These are phyloP conservation scores for Pichia norvegensis DNA, from an alignment of 1,139 yeast species.

Conservation along the genomic window DNA sequence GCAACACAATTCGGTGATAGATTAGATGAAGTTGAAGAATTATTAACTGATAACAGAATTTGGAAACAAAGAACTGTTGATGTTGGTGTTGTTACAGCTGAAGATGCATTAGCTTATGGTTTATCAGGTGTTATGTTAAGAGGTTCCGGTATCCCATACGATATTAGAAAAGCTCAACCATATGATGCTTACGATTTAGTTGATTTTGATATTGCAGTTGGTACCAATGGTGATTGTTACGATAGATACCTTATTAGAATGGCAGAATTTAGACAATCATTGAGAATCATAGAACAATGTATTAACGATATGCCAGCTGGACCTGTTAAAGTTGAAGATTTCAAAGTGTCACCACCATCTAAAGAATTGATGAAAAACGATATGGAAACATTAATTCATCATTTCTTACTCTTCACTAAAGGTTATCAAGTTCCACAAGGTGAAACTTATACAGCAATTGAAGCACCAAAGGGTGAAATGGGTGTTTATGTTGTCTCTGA, in stretches of 20 bases:
- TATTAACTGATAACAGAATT: conserved; percentile 83
- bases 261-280: conserved; percentile 88
- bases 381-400: conserved; percentile 89
- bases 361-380: conserved; percentile 80
- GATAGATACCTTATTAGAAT: conserved; percentile 83
- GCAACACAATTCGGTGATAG: conserved; percentile 94
- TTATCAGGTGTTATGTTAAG: conserved; percentile 86
- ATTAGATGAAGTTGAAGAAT: conserved; percentile 83
- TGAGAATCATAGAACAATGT: conserved; percentile 85
- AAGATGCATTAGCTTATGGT: conserved; percentile 77
- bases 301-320: conserved; percentile 90
- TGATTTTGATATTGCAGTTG: conserved; percentile 83
- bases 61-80: conserved; percentile 85
- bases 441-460: conserved; percentile 86
- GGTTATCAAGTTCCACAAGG: conserved; percentile 88
- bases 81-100: conserved; percentile 76
- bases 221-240: conserved; percentile 83
- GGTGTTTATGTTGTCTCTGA: conserved; percentile 85
- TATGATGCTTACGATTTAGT: conserved; percentile 85
- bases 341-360: conserved; percentile 78
- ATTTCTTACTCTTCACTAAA: conserved; percentile 78
- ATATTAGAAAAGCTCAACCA: conserved; percentile 80
- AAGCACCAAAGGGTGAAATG: conserved; percentile 96
- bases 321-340: conserved; percentile 87
- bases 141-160: conserved; percentile 86